Base-by-base conservation (phyloP, 306 rosid genomes). In the Clitoria ternatea region DNA sequence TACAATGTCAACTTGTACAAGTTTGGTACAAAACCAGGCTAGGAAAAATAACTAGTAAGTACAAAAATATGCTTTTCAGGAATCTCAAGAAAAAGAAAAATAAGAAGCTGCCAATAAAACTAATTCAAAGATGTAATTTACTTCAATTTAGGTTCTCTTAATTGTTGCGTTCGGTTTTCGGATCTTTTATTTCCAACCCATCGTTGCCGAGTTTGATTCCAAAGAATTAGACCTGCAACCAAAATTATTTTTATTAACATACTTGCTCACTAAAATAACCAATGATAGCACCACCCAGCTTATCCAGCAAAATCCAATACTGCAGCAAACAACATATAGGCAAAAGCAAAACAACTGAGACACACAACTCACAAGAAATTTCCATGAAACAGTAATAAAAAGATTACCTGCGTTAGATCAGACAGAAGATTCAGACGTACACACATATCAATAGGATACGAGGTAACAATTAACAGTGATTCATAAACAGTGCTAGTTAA, bases 131-230 rank as follows among this genome's bases (percentile, higher is more conserved):
- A 40, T 44, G 44, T 48, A 80, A 76, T 57, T 52, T 61, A 94
- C 99, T 88, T 88, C 71, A 89, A 64, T 79, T 84, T 94, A 64
- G 99, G 92, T 83, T 91, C 99, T 73, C 61, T 89, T 71, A 60
- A 73, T 79, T 84, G 91, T 29, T 70, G 88, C 30, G 77, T 39
- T 37, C 23, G 86, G 37, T 55, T 83, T 77, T 81, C 85, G 0
- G 84, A n/a, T 72, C 57, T 87, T 61, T 83, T 86, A 47, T 84
- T 86, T 79, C 97, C 95, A 39, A 84, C 64, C 99, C 99, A 94
- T 39, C 82, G 86, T 66, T 87, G 97, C 77, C 97, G 81, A 63
- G 86, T 89, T 66, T 91, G 97, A 77, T 87, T 94, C 97, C 97
- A 94, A 72, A 91, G 89, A 84, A 84, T 89, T 72, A 87, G 79